Percentiles rank a stretch among this genome's conserved stretches.
Evolutionary conservation across 495 filamentous ascomycete genomes (phyloP).

Genomic region (Aspergillus diversus): DNA sequence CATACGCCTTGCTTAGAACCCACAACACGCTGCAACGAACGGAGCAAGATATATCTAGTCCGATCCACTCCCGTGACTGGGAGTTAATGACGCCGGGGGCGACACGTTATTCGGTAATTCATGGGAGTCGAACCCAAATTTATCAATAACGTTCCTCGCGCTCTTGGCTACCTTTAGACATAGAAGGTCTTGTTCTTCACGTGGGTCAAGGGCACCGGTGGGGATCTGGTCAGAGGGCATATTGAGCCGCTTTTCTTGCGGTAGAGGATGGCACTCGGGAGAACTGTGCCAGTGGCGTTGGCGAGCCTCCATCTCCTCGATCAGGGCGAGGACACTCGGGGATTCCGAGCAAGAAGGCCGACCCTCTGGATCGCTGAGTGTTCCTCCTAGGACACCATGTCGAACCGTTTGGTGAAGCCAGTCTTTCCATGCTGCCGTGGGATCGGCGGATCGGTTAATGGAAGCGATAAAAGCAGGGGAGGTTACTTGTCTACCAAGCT

Average conservation of each 20-base stretch:
- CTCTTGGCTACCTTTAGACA: conserved; percentile 45
- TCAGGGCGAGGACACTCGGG: conserved; percentile 39
- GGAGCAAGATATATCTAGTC: neutral
- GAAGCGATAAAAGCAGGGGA: conserved; percentile 35
- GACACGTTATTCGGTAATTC: conserved; percentile 43
- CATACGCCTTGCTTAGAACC: neutral
- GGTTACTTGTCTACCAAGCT: conserved; percentile 42
- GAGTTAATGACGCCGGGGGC: neutral
- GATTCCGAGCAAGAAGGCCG: conserved; percentile 28
- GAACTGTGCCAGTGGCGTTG: conserved; percentile 47
- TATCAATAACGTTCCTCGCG: conserved; percentile 42
- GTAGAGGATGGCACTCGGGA: conserved; percentile 36
- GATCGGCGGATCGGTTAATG: conserved; percentile 31
- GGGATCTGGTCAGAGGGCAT: conserved; percentile 5
- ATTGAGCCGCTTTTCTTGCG: conserved; percentile 14
- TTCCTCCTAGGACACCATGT: conserved; percentile 40
- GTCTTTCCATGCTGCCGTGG: conserved; percentile 36
- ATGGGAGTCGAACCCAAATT: conserved; percentile 44
- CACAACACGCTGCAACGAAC: neutral
- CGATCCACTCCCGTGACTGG: neutral
- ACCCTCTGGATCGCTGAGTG: conserved; percentile 25
- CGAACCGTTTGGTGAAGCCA: conserved; percentile 48
- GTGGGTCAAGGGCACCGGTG: conserved; percentile 2
- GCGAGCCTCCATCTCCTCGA: conserved; percentile 46
- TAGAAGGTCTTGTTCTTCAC: conserved; percentile 38